Evolutionary conservation across 352 stramenopile species (phyloP).

Genomic region (Phytophthora nicotianae): DNA sequence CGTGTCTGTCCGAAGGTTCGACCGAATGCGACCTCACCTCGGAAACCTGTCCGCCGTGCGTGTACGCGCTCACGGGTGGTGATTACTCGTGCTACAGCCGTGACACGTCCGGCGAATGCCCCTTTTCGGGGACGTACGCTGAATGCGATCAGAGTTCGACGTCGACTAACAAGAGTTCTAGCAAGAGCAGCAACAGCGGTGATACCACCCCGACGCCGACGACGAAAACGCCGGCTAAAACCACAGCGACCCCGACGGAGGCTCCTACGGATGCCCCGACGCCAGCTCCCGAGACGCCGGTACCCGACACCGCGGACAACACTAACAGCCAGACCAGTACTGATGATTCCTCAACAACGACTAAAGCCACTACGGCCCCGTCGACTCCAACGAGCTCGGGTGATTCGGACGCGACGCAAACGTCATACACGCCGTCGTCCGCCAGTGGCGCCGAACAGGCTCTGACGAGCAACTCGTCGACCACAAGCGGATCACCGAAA

Average conservation of each 20-base stretch:
- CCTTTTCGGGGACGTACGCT: slow-evolving; percentile 30
- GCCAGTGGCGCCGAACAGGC: slow-evolving; percentile 7
- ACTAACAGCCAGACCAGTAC: slow-evolving; percentile 11
- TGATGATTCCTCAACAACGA: slow-evolving; percentile 4
- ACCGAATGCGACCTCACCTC: slow-evolving; percentile 53
- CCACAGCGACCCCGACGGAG: slow-evolving; percentile 3
- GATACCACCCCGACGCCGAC: slow-evolving; percentile 6
- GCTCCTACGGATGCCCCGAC: slow-evolving; percentile 2
- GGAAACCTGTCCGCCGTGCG: slow-evolving; percentile 56
- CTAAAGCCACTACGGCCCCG: neutral
- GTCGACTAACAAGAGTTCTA: slow-evolving; percentile 14
- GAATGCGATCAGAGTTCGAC: slow-evolving; percentile 31
- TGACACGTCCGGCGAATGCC: slow-evolving; percentile 25
- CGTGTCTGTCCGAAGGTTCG: slow-evolving; percentile 63
- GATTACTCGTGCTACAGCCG: slow-evolving; percentile 73
- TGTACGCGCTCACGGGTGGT: slow-evolving; percentile 67
- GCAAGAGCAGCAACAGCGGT: slow-evolving; percentile 2
- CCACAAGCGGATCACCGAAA: slow-evolving; percentile 23
- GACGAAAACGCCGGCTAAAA: slow-evolving; percentile 20
- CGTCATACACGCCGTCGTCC: slow-evolving; percentile 4
- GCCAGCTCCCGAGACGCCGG: slow-evolving; percentile 1
- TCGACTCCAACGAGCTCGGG: slow-evolving; percentile 1
- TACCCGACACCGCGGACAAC: slow-evolving; percentile 1
- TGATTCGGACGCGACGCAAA: slow-evolving; percentile 8
- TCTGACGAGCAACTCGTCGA: slow-evolving; percentile 13